Evolutionary conservation across 2,329 filamentous ascomycete genomes (phyloP).

Genomic region (Magnaporthiopsis poae): DNA sequence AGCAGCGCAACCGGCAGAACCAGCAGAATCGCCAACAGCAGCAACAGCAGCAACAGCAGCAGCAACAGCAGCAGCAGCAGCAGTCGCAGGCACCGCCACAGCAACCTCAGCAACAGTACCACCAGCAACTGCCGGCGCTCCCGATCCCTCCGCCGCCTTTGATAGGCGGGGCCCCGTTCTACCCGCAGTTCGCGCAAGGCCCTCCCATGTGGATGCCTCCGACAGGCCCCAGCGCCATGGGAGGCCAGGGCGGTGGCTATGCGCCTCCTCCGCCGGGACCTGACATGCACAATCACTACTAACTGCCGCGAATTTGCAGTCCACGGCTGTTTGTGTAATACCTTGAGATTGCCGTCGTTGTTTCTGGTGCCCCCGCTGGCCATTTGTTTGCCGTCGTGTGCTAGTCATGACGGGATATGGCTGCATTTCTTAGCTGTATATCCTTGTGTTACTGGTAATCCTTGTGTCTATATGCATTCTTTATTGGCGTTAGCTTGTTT

Average conservation of each 20-base stretch:
- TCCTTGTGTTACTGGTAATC: background rate
- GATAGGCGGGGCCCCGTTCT: background rate
- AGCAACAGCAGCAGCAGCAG: background rate
- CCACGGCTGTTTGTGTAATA: no score
- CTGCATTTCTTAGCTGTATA: background rate
- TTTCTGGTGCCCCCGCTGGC: no score
- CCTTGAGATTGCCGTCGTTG: no score
- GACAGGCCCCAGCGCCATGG: background rate
- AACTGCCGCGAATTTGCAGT: background rate
- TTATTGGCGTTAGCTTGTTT: background rate
- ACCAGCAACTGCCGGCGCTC: background rate
- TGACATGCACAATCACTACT: slow-evolving; percentile 7
- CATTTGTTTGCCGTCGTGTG: no score
- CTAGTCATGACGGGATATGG: no score
- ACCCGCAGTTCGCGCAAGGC: background rate
- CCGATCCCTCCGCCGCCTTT: slow-evolving; percentile 1
- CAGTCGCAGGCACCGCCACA: background rate
- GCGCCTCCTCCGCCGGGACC: background rate
- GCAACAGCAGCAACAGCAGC: slow-evolving; percentile 3
- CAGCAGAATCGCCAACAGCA: slow-evolving; percentile 1
- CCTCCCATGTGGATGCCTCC: background rate
- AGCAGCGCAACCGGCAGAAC: background rate
- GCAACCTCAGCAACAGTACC: slow-evolving; percentile 3
- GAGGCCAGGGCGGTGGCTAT: background rate
- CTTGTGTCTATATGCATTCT: background rate